Evolutionary conservation across 306 rosid species (phyloP), one percentile per base, ranked within the genome.

Genomic region (Castanea sativa): DNA sequence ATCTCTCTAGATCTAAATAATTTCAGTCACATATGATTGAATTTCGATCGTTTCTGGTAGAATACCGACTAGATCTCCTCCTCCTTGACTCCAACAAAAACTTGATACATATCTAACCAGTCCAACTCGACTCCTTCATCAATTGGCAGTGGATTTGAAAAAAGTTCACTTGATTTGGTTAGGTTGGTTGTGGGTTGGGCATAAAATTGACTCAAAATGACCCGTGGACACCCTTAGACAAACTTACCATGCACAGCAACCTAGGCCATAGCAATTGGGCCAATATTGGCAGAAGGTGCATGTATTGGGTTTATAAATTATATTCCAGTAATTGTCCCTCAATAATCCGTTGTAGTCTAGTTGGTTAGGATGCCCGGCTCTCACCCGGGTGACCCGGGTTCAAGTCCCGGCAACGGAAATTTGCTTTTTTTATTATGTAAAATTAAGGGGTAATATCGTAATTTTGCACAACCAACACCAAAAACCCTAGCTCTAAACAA

Each of bases 321-420:
- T 12, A 41, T 49, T 49, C 1, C 16, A 0, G 16, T 20, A 20
- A 0, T 0, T 7, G 0, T 2, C 0, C 0, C 0, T 1, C 55
- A 29, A 4, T 2, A 1, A 19, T 87, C 93, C 88, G 83, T 87
- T 85, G 89, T 80, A 87, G 91, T 87, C 86, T 87, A 82, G 88
- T 52, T 75, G 89, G 93, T 84, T 49, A 83, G 88, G 87, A 80
- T 75, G 85, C 76, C 86, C 82, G 85, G 84, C 80, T 85, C 88
- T 84, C 85, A 85, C 88, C 86, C 82, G 79, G 85, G 60, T 75
- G 86, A 83, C 81, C 88, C 83, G 85, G 83, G 83, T 89, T 87
- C 91, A 10, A 89, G 55, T 89, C 89, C 86, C 81, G 88, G 93
- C 86, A 90, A 85, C 88, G 86, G 93, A 87, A 83, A 0, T 2